Base-by-base conservation (phyloP, 768 basidiomycete genomes). In the Boletus edulis region DNA sequence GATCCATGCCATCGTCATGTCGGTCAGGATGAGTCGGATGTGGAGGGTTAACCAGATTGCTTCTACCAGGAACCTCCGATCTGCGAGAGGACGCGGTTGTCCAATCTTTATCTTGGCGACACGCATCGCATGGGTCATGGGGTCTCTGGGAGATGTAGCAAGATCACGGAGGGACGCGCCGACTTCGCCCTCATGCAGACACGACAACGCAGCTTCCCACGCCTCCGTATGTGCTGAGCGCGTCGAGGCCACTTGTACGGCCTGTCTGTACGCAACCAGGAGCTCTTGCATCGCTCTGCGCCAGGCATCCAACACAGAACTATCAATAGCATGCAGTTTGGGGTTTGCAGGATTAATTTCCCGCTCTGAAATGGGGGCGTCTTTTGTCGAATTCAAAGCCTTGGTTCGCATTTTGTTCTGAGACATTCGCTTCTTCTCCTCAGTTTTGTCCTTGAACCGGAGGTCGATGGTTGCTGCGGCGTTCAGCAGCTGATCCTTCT, bases 151-250 rank as follows among this genome's bases (percentile, higher is more conserved):
- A 7, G 74, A 70, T 14, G 47, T 65, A 0, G 58, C 44, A 2
- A 74, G 76, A 56, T 81, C 63, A 4, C 18, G 24, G 10, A 64
- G 41, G 12, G 67, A 64, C 4, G 54, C 49, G 0, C 73, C 63
- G 63, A 83, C 63, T 64, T 86, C 83, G 46, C 72, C 67, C 39
- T 76, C 71, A 51, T 79, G 79, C 5, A 86, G 69, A 53, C 68
- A 78, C 0, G 83, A 75, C 56, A 82, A 75, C 0, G 85, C 80
- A 0, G 82, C 78, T 50, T 88, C 80, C 78, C 82, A 87, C 1
- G 86, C 85, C 31, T 76, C 67, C 8, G 69, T 69, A 57, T 88
- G 85, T 0, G 85, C 77, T 12, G 80, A 79, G 6, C 82, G 81
- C 32, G 72, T 81, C 14, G 63, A 59, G 0, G 82, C 72, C 10